A percentile compares a stretch with the other conserved stretches of the same genome.
Conservation (phyloP, 176 grass and related monocot species). For the Zizania latifolia region DNA sequence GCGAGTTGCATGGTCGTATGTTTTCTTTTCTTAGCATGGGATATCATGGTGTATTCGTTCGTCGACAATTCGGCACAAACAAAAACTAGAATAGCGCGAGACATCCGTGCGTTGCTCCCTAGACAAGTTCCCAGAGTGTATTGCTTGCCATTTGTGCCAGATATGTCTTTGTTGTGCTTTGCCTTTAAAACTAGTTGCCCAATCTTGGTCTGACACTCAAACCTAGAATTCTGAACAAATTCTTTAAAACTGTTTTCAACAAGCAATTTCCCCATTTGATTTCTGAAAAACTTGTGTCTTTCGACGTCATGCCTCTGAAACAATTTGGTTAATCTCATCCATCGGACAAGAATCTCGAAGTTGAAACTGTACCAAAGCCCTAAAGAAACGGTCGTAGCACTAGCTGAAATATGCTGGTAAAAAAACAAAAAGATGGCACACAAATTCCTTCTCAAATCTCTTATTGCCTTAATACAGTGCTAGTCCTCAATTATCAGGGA, state of each 20-base stretch:
- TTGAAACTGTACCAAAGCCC: too few species aligned
- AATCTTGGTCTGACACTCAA: not conserved
- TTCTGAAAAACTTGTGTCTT: not conserved
- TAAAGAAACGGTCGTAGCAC: too few species aligned
- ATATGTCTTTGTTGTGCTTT: not conserved
- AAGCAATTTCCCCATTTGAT: not conserved
- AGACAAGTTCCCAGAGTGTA: not conserved
- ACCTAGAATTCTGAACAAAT: not conserved
- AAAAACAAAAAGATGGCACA: too few species aligned
- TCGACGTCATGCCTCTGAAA: not conserved
- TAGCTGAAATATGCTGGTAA: not conserved
- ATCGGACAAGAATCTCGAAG: too few species aligned
- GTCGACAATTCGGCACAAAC: not conserved
- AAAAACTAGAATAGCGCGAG: not conserved
- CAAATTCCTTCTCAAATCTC: not conserved
- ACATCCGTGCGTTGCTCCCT: not conserved
- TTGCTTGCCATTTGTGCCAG: not conserved
- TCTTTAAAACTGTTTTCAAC: not conserved
- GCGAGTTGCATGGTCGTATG: not conserved
- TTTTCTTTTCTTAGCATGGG: too few species aligned
- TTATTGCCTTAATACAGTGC: not conserved
- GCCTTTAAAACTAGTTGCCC: not conserved
- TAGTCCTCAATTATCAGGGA: too few species aligned
- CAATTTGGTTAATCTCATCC: not conserved
- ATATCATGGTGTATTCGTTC: not conserved